Conservation (phyloP, 441 rosid genomes). For the Pelargonium citronellum region DNA sequence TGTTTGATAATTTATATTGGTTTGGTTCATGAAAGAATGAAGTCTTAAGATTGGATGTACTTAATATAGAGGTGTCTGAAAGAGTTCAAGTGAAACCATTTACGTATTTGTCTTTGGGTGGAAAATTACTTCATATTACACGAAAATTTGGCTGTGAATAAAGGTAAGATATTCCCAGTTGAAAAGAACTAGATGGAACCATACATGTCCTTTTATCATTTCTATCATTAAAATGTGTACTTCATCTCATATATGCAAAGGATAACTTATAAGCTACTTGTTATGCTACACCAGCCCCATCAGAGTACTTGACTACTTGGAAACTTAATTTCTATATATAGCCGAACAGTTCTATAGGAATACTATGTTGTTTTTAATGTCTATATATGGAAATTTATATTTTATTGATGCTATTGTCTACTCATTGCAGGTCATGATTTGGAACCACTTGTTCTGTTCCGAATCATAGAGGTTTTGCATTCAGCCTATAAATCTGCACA, state of each 20-base stretch:
- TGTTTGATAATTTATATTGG: neutral
- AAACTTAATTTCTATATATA: neutral
- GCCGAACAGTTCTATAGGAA: conserved; percentile 8
- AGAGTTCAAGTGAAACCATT: neutral
- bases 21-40: neutral
- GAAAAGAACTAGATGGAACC: conserved; percentile 1
- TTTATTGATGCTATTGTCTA: conserved; percentile 5
- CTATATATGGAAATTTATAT: neutral
- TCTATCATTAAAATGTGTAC: neutral
- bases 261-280: neutral
- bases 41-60: neutral
- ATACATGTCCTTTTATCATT: neutral
- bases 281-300: neutral
- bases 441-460: conserved; percentile 47
- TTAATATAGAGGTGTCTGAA: neutral
- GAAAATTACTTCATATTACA: neutral
- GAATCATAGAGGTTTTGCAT: conserved; percentile 59
- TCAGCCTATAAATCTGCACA: conserved; percentile 59
- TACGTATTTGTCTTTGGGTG: neutral
- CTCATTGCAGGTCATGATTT: conserved; percentile 53
- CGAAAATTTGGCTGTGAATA: neutral
- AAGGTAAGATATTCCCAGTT: neutral
- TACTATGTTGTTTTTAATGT: neutral
- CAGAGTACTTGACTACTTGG: neutral
- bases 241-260: neutral